Base-by-base conservation (phyloP, 352 stramenopile species). In the Peronosclerospora sorghi region DNA sequence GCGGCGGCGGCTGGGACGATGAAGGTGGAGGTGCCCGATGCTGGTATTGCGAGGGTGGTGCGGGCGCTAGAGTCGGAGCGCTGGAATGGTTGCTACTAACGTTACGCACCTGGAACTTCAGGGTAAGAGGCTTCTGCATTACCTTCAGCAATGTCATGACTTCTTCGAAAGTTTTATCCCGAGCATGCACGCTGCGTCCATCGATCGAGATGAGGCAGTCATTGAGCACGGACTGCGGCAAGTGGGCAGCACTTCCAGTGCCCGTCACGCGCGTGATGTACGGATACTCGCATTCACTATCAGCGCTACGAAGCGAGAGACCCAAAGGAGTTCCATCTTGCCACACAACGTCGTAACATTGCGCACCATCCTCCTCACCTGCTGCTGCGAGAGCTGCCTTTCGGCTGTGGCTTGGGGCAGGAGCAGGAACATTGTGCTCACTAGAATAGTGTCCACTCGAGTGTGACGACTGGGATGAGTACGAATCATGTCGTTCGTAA, bases 231-330 rank as follows among this genome's bases (percentile, higher is more conserved):
- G 74, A 72, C 41, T 74, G 68, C 5, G 79, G 79, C 39, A 92
- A 58, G 51, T 92, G 76, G 1, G 79, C 79, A 15, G 79, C 74
- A 50, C 76, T 87, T 42, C 79, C 79, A 9, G 73, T 73, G n/a
- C 79, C 79, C 6, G 79, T 89, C 18, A 92, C 79, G 19, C 79
- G 79, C 21, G 76, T 92, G 38, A 92, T 92, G 55, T 87, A 92
- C 35, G 79, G 79, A 51, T 88, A 92, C 37, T 92, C 79, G 35
- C 68, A 81, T 20, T 49, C 70, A 35, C 59, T 61, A 42, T 92
- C 79, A 24, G 73, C 79, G 0, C 70, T 68, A 45, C 77, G 79
- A 13, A 92, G 53, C 32, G 79, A 92, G 30, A 92, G 59, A 17
- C 79, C 79, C 3, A 92, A 51, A 5, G 76, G 70, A 7, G 68